Base-by-base conservation (phyloP, 1,284 basidiomycete genomes). In the Naganishia cerealis region DNA sequence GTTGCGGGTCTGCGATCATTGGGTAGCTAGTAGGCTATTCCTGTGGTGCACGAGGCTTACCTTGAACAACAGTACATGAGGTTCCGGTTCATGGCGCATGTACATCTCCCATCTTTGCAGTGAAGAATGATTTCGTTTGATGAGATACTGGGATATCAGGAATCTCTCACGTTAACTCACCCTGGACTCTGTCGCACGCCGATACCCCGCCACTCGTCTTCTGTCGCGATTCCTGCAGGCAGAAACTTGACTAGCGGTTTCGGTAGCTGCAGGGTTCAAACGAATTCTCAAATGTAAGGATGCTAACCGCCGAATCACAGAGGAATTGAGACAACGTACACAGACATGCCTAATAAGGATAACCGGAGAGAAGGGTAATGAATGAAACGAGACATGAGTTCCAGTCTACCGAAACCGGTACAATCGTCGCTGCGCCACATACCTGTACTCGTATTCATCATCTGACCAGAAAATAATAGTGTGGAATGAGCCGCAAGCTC, bases 111-210 rank as follows among this genome's bases (percentile, higher is more conserved):
- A 81, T 66, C 80, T 79, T 61, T 33, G 13, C 4, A 38, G 36
- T 39, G 24, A 18, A 63, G 18, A 24, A 9, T 26, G n/a, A n/a
- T 21, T 16, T 26, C 10, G 38, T 16, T 48, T 40, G 10, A 29
- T 42, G 39, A 33, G 16, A 61, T 33, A 18, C 46, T 36, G 21
- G 15, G 8, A 67, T 33, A 40, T 8, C 15, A 24, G n/a, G 21
- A 21, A 24, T 24, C 46, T 50, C n/a, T 10, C 18, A 16, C 38
- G 7, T 42, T 13, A 26, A 73, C 77, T 71, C 69, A 80, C 77
- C 79, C 80, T 55, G 78, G 78, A 46, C 77, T 78, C 68, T 81
- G 80, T 66, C 79, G 74, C 62, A 81, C 79, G 8, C 80, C 80
- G 36, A 81, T 74, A 18, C 78, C 78, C 67, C 80, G 71, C 80